A percentile compares a stretch with the other conserved stretches of the same genome.
Conservation (phyloP, 306 rosid species). For the Acacia confusa region DNA sequence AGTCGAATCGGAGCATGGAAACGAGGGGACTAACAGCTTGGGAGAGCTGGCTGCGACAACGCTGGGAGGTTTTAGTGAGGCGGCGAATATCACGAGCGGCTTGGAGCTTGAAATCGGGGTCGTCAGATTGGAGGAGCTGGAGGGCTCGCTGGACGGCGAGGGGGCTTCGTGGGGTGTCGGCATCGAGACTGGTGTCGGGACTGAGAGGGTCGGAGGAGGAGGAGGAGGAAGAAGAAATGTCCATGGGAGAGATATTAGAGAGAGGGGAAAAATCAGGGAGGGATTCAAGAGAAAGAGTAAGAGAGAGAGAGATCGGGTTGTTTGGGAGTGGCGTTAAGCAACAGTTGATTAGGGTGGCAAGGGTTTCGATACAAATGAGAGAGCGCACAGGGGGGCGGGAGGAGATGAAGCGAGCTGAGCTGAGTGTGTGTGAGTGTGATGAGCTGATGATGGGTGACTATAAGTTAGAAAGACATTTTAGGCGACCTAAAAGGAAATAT, state of each 20-base stretch:
- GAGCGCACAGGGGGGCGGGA: too few species aligned
- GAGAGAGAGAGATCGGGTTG: slow-evolving; percentile 32
- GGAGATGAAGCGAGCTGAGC: too few species aligned
- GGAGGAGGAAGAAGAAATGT: slow-evolving; percentile 27
- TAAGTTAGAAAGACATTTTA: too few species aligned
- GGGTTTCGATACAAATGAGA: too few species aligned
- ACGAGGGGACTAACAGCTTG: slow-evolving; percentile 66
- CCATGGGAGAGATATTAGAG: slow-evolving; percentile 33
- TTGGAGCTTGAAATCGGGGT: slow-evolving; percentile 48
- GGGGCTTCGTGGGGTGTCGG: slow-evolving; percentile 46
- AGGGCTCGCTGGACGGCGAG: slow-evolving; percentile 68
- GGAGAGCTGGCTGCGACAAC: slow-evolving; percentile 84
- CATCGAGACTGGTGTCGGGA: slow-evolving; percentile 29
- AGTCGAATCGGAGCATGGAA: slow-evolving; percentile 62
- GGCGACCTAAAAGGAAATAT: too few species aligned
- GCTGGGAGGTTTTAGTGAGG: slow-evolving; percentile 84
- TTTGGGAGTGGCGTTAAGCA: slow-evolving; percentile 50
- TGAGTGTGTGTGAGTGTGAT: too few species aligned
- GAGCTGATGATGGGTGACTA: too few species aligned
- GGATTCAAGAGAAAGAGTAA: slow-evolving; percentile 31
- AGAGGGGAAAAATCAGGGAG: slow-evolving; percentile 6
- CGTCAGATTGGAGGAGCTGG: slow-evolving; percentile 62
- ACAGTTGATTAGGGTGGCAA: slow-evolving; percentile 1
- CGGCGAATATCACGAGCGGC: slow-evolving; percentile 87
- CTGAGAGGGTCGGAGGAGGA: slow-evolving; percentile 30